phyloP scores from a whole-genome alignment of 2,329 filamentous ascomycete genomes.

The Aspergillus jensenii region DNA sequence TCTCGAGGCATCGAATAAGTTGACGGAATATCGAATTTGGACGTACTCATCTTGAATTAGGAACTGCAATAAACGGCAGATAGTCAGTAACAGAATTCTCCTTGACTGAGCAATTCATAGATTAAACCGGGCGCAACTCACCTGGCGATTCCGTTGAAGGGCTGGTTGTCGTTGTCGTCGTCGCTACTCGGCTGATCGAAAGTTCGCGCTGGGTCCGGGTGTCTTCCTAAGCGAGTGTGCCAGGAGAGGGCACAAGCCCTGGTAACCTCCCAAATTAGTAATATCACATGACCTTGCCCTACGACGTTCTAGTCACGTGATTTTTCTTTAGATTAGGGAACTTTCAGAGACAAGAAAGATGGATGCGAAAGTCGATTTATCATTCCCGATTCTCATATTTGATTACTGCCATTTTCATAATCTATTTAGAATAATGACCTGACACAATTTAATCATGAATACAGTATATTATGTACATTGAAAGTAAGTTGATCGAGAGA shows the following conservation, averaged over 20 bases:
- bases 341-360: neutral
- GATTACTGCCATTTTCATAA: neutral
- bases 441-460: neutral
- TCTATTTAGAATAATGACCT: neutral
- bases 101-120: conserved; percentile 1
- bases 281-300: conserved; percentile 13
- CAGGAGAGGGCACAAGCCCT: conserved; percentile 35
- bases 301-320: neutral
- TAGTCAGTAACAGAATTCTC: conserved; percentile 24
- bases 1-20: conserved; percentile 23
- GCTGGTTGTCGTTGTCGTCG: conserved; percentile 47
- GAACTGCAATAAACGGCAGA: conserved; percentile 32
- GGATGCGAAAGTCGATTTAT: too few species aligned
- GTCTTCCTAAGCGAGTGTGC: conserved; percentile 45
- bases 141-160: conserved; percentile 48
- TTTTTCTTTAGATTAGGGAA: too few species aligned
- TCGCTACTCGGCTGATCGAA: conserved; percentile 42
- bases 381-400: too few species aligned
- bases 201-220: conserved; percentile 35
- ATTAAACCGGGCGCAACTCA: conserved; percentile 24
- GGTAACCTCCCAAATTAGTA: conserved; percentile 10
- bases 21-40: conserved; percentile 26
- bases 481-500: neutral
- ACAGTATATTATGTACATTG: conserved; percentile 7
- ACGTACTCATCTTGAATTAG: conserved; percentile 62